Evolutionary conservation across 2,329 filamentous ascomycete genomes (phyloP).

Genomic region (Pseudophaeomoniella oleicola): DNA sequence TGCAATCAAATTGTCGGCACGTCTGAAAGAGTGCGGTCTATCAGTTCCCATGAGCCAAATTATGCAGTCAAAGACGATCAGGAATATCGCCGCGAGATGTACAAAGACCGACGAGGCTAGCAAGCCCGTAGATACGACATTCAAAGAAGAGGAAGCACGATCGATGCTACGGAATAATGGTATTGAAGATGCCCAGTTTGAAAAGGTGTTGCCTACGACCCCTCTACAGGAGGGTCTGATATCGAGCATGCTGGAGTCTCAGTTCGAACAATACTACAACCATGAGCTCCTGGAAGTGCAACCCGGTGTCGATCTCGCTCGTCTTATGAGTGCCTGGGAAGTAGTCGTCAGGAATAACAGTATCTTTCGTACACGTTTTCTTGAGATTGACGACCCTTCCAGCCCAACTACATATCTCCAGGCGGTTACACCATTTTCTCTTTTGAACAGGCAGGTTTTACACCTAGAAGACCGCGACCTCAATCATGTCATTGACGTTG

Average conservation of each 20-base stretch:
- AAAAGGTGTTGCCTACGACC: slow-evolving; percentile 57
- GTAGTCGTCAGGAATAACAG: slow-evolving; percentile 45
- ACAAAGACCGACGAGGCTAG: background rate
- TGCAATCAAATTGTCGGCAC: slow-evolving; percentile 66
- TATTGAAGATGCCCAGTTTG: slow-evolving; percentile 27
- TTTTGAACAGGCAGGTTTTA: background rate
- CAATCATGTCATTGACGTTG: slow-evolving; percentile 2
- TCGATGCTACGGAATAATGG: slow-evolving; percentile 13
- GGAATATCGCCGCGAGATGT: slow-evolving; percentile 35
- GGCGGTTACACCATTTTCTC: slow-evolving; percentile 23
- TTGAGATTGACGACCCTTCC: slow-evolving; percentile 46
- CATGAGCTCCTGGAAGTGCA: slow-evolving; percentile 58
- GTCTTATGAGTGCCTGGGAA: slow-evolving; percentile 47
- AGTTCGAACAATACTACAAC: slow-evolving; percentile 69
- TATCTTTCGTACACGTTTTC: slow-evolving; percentile 63
- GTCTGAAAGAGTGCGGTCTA: slow-evolving; percentile 47
- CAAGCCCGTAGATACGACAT: slow-evolving; percentile 5
- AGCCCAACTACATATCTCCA: slow-evolving; percentile 44
- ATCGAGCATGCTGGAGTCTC: slow-evolving; percentile 63
- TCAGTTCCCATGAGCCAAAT: slow-evolving; percentile 58
- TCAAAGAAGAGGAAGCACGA: slow-evolving; percentile 11
- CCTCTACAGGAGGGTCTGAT: slow-evolving; percentile 80
- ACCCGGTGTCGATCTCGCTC: slow-evolving; percentile 36
- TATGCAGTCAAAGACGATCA: slow-evolving; percentile 56
- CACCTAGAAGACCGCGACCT: slow-evolving; percentile 3